Percentiles rank a stretch among this genome's conserved stretches.
Conservation (phyloP, 2,329 filamentous ascomycete genomes). For the Myriosclerotinia scirpicola region DNA sequence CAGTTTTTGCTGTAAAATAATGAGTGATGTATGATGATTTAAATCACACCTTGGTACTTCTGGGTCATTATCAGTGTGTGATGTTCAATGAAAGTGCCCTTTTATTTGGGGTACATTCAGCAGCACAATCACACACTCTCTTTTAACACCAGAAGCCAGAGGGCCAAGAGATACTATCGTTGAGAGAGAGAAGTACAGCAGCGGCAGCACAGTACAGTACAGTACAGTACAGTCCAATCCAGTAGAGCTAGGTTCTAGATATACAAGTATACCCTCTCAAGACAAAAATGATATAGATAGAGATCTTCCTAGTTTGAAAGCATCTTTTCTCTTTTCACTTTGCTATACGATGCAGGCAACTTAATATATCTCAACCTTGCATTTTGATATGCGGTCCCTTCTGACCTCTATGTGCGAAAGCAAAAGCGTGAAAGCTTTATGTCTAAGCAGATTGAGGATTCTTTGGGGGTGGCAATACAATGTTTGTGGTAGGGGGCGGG, state of each 20-base stretch:
- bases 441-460: slow-evolving; percentile 24
- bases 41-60: too few species aligned
- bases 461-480: slow-evolving; percentile 14
- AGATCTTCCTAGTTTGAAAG: not conserved
- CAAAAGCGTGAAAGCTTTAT: slow-evolving; percentile 20
- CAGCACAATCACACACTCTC: slow-evolving; percentile 11
- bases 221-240: slow-evolving; percentile 7
- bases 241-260: not conserved
- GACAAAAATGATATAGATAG: slow-evolving; percentile 11
- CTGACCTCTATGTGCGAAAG: slow-evolving; percentile 20
- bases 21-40: too few species aligned
- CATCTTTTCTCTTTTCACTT: slow-evolving; percentile 13
- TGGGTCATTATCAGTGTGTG: not conserved
- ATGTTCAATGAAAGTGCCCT: slow-evolving; percentile 9
- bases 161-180: slow-evolving; percentile 18
- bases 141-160: slow-evolving; percentile 13
- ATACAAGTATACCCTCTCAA: not conserved
- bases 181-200: slow-evolving; percentile 13
- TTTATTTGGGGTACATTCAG: not conserved
- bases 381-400: slow-evolving; percentile 20
- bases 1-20: not conserved
- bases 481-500: not conserved
- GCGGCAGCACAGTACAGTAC: slow-evolving; percentile 1
- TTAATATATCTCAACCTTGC: slow-evolving; percentile 15
- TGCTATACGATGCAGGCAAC: slow-evolving; percentile 13